Conservation (phyloP, 2,329 filamentous ascomycete genomes). For the Didymosphaeria variabile region DNA sequence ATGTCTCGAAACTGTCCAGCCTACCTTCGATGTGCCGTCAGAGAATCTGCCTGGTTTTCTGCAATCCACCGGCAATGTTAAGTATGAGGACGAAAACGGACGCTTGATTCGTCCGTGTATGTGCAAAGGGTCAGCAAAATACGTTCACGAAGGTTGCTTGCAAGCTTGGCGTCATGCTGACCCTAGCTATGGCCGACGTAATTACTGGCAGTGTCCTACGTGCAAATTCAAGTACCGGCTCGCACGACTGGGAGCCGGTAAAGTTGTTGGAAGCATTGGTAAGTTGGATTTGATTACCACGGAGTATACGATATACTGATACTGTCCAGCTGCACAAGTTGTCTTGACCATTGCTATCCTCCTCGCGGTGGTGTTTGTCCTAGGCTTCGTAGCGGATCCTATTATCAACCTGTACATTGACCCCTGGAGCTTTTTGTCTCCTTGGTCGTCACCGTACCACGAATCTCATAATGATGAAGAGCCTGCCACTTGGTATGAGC, state of each 20-base stretch:
- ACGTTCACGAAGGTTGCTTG: constrained; percentile 92
- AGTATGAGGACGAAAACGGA: constrained; percentile 78
- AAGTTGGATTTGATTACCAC: constrained; percentile 25
- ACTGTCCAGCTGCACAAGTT: constrained; percentile 66
- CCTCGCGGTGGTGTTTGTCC: constrained; percentile 75
- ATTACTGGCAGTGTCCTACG: constrained; percentile 88
- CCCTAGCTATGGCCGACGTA: constrained; percentile 69
- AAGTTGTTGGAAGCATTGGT: constrained; percentile 62
- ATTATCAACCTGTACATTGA: constrained; percentile 90
- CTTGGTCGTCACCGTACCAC: constrained; percentile 37
- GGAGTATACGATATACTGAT: constrained; percentile 22
- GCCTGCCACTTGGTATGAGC: constrained; percentile 74
- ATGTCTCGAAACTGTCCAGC: constrained; percentile 77
- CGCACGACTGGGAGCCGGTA: constrained; percentile 77
- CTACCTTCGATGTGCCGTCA: constrained; percentile 66
- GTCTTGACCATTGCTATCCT: constrained; percentile 77
- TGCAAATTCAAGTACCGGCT: constrained; percentile 86
- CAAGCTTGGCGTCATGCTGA: constrained; percentile 82
- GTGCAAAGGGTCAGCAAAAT: constrained; percentile 92
- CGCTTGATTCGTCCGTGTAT: constrained; percentile 88
- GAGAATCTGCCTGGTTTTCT: constrained; percentile 66
- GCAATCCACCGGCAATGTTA: constrained; percentile 65
- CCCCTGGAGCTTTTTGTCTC: constrained; percentile 61
- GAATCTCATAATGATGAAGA: constrained; percentile 46
- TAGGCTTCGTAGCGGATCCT: constrained; percentile 92